phyloP scores from a whole-genome alignment of 1,284 basidiomycete genomes.

The Singerocomus inundabilis region DNA sequence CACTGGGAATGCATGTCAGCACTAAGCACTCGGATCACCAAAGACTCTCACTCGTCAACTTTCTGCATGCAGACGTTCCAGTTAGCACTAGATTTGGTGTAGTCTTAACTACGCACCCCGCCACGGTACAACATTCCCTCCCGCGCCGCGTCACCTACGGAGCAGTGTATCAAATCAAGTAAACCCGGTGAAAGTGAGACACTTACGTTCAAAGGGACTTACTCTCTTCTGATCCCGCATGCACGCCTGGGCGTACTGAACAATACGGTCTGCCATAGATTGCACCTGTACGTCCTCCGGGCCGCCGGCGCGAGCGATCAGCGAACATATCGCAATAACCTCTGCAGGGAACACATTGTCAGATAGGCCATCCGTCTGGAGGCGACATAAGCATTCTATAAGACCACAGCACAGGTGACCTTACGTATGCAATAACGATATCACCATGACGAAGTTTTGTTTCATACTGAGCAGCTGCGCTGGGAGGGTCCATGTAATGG shows the following conservation, averaged over 20 bases:
- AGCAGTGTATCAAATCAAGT: slow-evolving; percentile 5
- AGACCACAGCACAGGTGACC: slow-evolving; percentile 22
- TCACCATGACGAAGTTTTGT: slow-evolving; percentile 71
- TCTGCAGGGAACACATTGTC: slow-evolving; percentile 84
- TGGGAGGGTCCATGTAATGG: slow-evolving; percentile 57
- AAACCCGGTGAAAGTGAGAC: background rate
- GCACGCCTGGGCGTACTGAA: slow-evolving; percentile 66
- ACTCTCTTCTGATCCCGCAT: slow-evolving; percentile 61
- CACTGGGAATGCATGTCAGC: slow-evolving; percentile 32
- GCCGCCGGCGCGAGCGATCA: slow-evolving; percentile 55
- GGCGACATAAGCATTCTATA: slow-evolving; percentile 16
- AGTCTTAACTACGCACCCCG: slow-evolving; percentile 48
- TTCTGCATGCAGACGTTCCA: slow-evolving; percentile 39
- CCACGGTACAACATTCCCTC: slow-evolving; percentile 64
- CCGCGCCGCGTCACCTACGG: slow-evolving; percentile 55
- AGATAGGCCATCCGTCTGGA: slow-evolving; percentile 80
- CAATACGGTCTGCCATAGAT: slow-evolving; percentile 66
- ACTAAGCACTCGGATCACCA: slow-evolving; percentile 17
- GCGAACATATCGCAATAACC: slow-evolving; percentile 62
- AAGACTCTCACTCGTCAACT: slow-evolving; percentile 57
- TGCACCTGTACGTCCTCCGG: slow-evolving; percentile 63
- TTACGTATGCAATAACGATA: slow-evolving; percentile 67
- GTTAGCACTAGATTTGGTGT: slow-evolving; percentile 18
- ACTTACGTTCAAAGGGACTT: slow-evolving; percentile 72
- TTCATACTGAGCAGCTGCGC: slow-evolving; percentile 63